Evolutionary conservation across 176 grass and related monocot genomes (phyloP).

Genomic region (Carex cristatella): DNA sequence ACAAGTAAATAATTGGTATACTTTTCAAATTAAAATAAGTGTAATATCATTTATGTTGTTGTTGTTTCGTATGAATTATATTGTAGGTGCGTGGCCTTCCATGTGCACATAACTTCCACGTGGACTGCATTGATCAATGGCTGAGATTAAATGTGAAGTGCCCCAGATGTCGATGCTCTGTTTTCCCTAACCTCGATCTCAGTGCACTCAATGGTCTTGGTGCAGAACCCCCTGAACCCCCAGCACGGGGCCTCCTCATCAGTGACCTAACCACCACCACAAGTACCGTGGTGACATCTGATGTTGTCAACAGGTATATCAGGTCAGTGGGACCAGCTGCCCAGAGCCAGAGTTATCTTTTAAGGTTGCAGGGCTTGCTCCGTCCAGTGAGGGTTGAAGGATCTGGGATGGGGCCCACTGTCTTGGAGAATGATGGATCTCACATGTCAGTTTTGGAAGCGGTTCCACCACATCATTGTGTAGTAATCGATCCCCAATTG

Average conservation of each 20-base stretch:
- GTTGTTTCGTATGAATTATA: constrained; percentile 5
- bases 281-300: constrained; percentile 3
- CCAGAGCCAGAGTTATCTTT: constrained; percentile 23
- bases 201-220: constrained; percentile 84
- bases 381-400: constrained; percentile 17
- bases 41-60: background rate
- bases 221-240: constrained; percentile 34
- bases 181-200: constrained; percentile 92
- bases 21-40: background rate
- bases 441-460: background rate
- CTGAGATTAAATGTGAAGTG: constrained; percentile 90
- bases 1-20: background rate
- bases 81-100: constrained; percentile 82
- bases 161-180: constrained; percentile 84
- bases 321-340: constrained; percentile 3
- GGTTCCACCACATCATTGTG: background rate
- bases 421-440: background rate
- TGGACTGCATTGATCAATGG: constrained; percentile 96
- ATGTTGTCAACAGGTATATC: background rate
- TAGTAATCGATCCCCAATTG: constrained; percentile 1
- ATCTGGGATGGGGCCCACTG: background rate
- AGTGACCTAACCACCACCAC: constrained; percentile 41
- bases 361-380: constrained; percentile 17
- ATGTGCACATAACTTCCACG: constrained; percentile 95
- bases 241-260: constrained; percentile 15